phyloP scores from a whole-genome alignment of 108 stramenopile genomes.

The Skeletonema costatum region DNA sequence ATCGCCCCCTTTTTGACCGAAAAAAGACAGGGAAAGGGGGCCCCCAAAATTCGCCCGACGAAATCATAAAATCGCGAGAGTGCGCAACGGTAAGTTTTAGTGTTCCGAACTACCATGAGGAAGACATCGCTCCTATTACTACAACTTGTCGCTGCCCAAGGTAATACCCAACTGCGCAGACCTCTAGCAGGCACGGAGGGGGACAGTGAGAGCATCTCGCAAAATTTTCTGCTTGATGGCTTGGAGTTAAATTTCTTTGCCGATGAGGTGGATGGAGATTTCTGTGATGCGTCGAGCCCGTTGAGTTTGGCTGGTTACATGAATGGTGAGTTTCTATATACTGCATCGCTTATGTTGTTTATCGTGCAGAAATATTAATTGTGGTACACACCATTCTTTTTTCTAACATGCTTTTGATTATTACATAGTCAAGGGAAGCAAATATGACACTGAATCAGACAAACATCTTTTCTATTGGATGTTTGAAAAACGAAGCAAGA shows the following conservation, averaged over 20 bases:
- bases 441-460: conserved; percentile 58
- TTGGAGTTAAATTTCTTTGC: conserved; percentile 14
- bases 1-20: too few relatives aligned
- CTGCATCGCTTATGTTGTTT: too few relatives aligned
- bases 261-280: conserved; percentile 37
- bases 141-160: not conserved
- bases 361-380: too few relatives aligned
- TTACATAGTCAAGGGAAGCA: conserved; percentile 37
- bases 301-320: conserved; percentile 53
- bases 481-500: conserved; percentile 85
- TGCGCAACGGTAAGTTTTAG: too few relatives aligned
- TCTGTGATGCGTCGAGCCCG: conserved; percentile 45
- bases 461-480: conserved; percentile 97
- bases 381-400: not conserved
- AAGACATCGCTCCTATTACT: not conserved
- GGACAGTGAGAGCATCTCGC: not conserved
- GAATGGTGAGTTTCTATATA: conserved; percentile 23
- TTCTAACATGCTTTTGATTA: not conserved
- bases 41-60: too few relatives aligned
- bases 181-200: not conserved
- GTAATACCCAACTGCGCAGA: not conserved
- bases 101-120: not conserved
- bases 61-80: too few relatives aligned
- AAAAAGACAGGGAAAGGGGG: too few relatives aligned
- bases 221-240: conserved; percentile 2